These are phyloP conservation scores for Penicillium coprophilum DNA, from an alignment of 495 filamentous ascomycete genomes.

Conservation along the genomic window DNA sequence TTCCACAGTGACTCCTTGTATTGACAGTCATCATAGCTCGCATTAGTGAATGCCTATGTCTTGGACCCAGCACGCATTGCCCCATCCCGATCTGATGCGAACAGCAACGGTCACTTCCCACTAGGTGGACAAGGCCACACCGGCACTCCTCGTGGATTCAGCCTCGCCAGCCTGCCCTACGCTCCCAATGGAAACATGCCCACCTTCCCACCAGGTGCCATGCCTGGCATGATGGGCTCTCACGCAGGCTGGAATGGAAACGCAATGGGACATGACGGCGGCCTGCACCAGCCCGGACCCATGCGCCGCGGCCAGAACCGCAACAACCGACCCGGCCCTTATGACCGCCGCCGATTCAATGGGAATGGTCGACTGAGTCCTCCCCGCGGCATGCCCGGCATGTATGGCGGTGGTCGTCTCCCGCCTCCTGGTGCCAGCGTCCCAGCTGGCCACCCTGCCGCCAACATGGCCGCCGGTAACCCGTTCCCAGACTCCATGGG, in stretches of 20 bases:
- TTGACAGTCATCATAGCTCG: constrained; percentile 56
- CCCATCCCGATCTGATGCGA: constrained; percentile 90
- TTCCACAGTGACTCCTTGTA: background rate
- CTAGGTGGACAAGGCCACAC: constrained; percentile 64
- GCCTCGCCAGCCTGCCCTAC: constrained; percentile 66
- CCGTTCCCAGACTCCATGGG: constrained; percentile 49
- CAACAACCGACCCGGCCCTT: constrained; percentile 54
- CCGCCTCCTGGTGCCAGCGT: constrained; percentile 38
- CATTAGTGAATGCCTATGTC: constrained; percentile 89
- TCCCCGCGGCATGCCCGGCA: constrained; percentile 38
- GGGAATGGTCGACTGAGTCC: constrained; percentile 43
- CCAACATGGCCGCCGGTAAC: constrained; percentile 42
- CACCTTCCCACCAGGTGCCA: constrained; percentile 32
- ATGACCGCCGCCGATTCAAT: constrained; percentile 53
- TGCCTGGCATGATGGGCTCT: constrained; percentile 58
- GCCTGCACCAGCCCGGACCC: constrained; percentile 55
- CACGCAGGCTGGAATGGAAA: constrained; percentile 48
- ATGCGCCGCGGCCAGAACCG: constrained; percentile 59
- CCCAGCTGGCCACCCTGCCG: constrained; percentile 45
- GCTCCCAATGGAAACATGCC: background rate
- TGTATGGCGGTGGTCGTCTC: constrained; percentile 41
- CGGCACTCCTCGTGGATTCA: constrained; percentile 93
- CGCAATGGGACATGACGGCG: constrained; percentile 37
- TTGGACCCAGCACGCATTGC: constrained; percentile 91
- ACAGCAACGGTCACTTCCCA: constrained; percentile 94